Evolutionary conservation across 805 yeast species (phyloP).

Genomic region (Kazachstania psychrophila): DNA sequence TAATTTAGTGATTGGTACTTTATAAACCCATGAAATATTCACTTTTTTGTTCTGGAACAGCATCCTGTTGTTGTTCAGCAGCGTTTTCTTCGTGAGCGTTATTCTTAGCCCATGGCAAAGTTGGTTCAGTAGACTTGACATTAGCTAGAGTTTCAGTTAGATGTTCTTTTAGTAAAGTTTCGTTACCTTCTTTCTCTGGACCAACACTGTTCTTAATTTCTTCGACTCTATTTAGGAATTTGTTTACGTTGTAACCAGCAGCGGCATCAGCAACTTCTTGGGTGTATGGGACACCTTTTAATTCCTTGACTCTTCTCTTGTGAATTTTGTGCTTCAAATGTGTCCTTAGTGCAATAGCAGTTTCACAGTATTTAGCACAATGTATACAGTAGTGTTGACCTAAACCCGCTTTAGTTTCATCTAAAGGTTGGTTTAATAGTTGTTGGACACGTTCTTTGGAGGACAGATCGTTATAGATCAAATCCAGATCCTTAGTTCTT

Average conservation of each 20-base stretch:
- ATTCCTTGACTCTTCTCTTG: constrained; percentile 72
- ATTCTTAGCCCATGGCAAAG: constrained; percentile 18
- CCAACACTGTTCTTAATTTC: constrained; percentile 45
- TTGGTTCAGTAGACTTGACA: constrained; percentile 27
- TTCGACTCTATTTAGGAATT: constrained; percentile 56
- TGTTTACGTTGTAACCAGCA: constrained; percentile 63
- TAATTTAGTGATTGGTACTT: neutral
- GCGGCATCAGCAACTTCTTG: constrained; percentile 88
- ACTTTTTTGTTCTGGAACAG: neutral
- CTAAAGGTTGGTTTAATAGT: constrained; percentile 73
- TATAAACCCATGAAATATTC: constrained; percentile 6
- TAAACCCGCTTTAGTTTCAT: constrained; percentile 85
- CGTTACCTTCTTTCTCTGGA: constrained; percentile 38
- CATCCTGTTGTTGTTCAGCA: neutral
- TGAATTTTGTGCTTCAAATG: constrained; percentile 75
- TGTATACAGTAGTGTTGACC: constrained; percentile 93
- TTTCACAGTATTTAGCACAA: constrained; percentile 87
- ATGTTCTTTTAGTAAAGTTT: constrained; percentile 29
- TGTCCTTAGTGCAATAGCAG: constrained; percentile 56
- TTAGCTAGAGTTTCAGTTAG: constrained; percentile 20
- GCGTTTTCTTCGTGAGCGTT: neutral
- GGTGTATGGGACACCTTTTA: constrained; percentile 75
- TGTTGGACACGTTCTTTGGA: constrained; percentile 51
- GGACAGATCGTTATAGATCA: constrained; percentile 66
- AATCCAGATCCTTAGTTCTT: constrained; percentile 76